A percentile compares a stretch with the other conserved stretches of the same genome.
Conservation (phyloP, 1,284 basidiomycete genomes). For the Tilletia caries region DNA sequence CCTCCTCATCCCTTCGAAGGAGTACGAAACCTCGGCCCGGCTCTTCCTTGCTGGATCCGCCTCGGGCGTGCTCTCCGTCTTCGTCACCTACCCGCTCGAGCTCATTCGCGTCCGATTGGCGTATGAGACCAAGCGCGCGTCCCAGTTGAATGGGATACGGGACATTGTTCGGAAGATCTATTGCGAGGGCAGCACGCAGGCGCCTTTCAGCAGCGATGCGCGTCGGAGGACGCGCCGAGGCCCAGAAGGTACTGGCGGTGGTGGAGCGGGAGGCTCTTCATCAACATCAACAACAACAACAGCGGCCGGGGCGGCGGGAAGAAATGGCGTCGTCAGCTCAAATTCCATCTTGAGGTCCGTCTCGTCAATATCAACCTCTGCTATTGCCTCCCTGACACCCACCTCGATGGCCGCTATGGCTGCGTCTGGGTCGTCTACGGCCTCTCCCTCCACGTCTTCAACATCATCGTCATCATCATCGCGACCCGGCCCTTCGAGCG, state of each 20-base stretch:
- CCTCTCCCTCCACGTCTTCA: background rate
- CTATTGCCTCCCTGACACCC: background rate
- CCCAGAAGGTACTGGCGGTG: slow-evolving; percentile 29
- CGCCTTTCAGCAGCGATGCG: slow-evolving; percentile 46
- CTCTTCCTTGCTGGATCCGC: slow-evolving; percentile 83
- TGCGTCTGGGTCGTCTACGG: background rate
- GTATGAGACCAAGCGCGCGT: slow-evolving; percentile 67
- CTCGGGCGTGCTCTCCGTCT: slow-evolving; percentile 82
- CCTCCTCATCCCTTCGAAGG: slow-evolving; percentile 76
- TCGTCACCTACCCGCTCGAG: slow-evolving; percentile 91
- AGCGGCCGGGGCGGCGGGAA: slow-evolving; percentile 1
- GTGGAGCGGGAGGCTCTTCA: slow-evolving; percentile 1
- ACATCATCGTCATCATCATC: background rate
- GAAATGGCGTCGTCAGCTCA: background rate
- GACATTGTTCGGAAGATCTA: slow-evolving; percentile 47
- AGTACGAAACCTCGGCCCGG: slow-evolving; percentile 73
- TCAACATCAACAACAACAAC: slow-evolving; percentile 15
- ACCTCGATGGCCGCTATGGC: background rate
- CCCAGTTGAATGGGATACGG: slow-evolving; percentile 37
- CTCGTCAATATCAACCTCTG: slow-evolving; percentile 4
- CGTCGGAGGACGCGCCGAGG: slow-evolving; percentile 47
- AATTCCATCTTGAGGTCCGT: background rate
- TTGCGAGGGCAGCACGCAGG: slow-evolving; percentile 45
- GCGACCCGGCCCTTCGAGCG: background rate
- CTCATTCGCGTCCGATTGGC: slow-evolving; percentile 92